Evolutionary conservation across 2,329 filamentous ascomycete species (phyloP).

Genomic region (Claviceps cyperi): DNA sequence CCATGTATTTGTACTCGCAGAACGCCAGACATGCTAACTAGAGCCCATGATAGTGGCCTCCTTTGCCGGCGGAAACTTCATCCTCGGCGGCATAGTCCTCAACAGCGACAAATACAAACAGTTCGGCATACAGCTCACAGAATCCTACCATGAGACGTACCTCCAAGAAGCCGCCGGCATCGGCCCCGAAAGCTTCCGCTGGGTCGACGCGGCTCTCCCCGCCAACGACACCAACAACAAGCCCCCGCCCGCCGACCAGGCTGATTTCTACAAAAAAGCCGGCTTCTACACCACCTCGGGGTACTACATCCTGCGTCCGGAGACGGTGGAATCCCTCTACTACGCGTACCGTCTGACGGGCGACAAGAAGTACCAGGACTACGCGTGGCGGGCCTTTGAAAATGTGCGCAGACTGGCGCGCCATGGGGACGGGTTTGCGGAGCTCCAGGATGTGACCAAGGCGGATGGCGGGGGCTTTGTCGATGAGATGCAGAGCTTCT

Average conservation of each 20-base stretch:
- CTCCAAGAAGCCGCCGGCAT: constrained; percentile 52
- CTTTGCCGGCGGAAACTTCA: constrained; percentile 75
- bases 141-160: constrained; percentile 65
- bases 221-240: constrained; percentile 25
- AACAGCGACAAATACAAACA: constrained; percentile 50
- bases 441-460: constrained; percentile 51
- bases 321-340: constrained; percentile 75
- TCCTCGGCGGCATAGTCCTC: constrained; percentile 63
- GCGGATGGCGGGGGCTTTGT: constrained; percentile 42
- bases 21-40: not conserved
- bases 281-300: constrained; percentile 57
- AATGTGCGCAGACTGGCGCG: constrained; percentile 50
- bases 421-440: constrained; percentile 51
- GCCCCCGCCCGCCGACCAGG: constrained; percentile 27
- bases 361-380: constrained; percentile 62
- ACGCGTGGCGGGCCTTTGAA: constrained; percentile 67
- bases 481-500: constrained; percentile 75
- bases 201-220: constrained; percentile 32
- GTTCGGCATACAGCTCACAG: constrained; percentile 58
- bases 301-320: constrained; percentile 58
- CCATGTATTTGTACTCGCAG: constrained; percentile 11
- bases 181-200: constrained; percentile 59
- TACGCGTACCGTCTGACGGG: constrained; percentile 75
- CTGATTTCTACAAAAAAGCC: constrained; percentile 45
- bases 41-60: constrained; percentile 43